Base-by-base conservation (phyloP, 2,329 filamentous ascomycete genomes). In the Scorias spongiosa region DNA sequence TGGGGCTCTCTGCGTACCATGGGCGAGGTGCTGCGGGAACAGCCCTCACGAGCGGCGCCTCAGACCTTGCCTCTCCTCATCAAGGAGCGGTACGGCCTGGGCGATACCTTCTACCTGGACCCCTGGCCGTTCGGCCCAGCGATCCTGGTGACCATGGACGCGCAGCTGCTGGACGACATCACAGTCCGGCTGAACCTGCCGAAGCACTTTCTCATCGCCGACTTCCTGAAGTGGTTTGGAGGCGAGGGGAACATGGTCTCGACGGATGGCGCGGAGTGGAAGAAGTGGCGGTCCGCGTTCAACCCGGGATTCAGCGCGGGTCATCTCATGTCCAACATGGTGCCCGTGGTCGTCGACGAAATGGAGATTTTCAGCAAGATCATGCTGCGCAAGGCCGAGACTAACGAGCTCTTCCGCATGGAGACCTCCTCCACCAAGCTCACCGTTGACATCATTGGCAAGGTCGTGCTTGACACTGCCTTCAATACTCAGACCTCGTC, bases 81-180 rank as follows among this genome's bases (percentile, higher is more conserved):
- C 30, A 54, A 56, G 29, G 55, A 61, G 30, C 54, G 60, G 39
- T 64, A 65, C 45, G 46, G 62, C 15, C 52, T 66, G 2, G 53
- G 52, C 5, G 55, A 61, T 7, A 48, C 63, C 20, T 69, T 65
- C 51, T 69, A 69, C 46, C 42, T 70, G 4, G 67, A 71, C 46
- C 44, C 65, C 2, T 71, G 66, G 66, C 68, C 68, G 0, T 36
- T 65, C 6, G 57, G 55, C 2, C 53, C 51, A 5, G 49, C 53
- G 1, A 53, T 63, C 11, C 49, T 66, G 34, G 52, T 65, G 9
- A 57, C 67, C 2, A 57, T 59, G 15, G 59, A 65, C 42, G 58
- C 63, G 5, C 59, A 64, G n/a, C 48, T 65, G 30, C 54, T 60
- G 9, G 51, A 61, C 2, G 54, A 69, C 20, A 50, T 68, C 41